phyloP scores from a whole-genome alignment of 1,139 yeast species.

The Suhomyces coccinellae region DNA sequence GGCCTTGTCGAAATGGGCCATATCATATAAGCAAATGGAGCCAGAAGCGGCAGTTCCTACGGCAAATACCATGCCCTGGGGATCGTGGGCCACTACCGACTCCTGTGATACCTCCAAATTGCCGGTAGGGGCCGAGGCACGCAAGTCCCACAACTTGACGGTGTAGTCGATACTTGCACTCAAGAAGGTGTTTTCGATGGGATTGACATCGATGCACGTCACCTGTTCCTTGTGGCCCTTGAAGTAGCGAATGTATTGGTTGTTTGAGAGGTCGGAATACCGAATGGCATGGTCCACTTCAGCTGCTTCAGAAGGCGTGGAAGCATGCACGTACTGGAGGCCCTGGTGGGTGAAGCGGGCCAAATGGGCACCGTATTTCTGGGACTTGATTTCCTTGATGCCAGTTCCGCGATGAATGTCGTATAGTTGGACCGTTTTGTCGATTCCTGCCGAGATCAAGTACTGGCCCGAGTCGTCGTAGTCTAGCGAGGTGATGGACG shows the following conservation, averaged over 20 bases:
- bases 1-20: conserved; percentile 54
- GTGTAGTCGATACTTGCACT: conserved; percentile 77
- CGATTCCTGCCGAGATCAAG: conserved; percentile 75
- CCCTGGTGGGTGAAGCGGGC: conserved; percentile 83
- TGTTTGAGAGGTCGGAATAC: conserved; percentile 73
- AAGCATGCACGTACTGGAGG: conserved; percentile 75
- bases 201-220: conserved; percentile 69
- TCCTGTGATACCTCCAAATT: conserved; percentile 60
- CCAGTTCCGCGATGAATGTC: conserved; percentile 73
- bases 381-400: conserved; percentile 67
- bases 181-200: conserved; percentile 65
- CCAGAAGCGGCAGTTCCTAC: conserved; percentile 51
- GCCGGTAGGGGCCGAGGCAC: conserved; percentile 63
- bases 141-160: conserved; percentile 83
- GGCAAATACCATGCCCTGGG: conserved; percentile 80
- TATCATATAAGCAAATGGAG: conserved; percentile 60
- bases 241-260: conserved; percentile 80
- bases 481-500: conserved; percentile 74
- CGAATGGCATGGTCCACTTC: conserved; percentile 67
- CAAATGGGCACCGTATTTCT: conserved; percentile 88
- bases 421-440: conserved; percentile 81
- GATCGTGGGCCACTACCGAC: conserved; percentile 66
- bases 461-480: conserved; percentile 85
- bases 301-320: conserved; percentile 50
- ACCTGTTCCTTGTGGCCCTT: conserved; percentile 83